Conservation (phyloP, 495 filamentous ascomycete genomes). For the Penicillium malachiteum region DNA sequence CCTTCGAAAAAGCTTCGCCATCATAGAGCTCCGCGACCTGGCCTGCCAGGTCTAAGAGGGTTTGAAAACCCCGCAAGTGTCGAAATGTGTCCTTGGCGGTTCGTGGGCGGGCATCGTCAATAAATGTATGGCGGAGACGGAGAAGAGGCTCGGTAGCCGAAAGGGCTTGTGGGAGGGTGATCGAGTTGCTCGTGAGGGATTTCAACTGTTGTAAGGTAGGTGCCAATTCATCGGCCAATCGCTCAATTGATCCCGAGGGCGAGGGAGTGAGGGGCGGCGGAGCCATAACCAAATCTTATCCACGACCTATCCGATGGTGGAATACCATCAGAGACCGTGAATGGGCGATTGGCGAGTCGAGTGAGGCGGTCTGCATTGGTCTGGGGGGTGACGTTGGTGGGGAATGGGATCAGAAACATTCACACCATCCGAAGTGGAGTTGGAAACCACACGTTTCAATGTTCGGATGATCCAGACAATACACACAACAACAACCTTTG, state of each 20-base stretch:
- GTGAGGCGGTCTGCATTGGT: constrained; percentile 46
- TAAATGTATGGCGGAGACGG: constrained; percentile 55
- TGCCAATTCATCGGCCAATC: constrained; percentile 60
- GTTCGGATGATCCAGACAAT: neutral
- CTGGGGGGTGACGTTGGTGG: constrained; percentile 21
- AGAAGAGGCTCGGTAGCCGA: constrained; percentile 41
- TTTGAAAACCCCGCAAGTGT: constrained; percentile 75
- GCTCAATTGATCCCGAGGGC: constrained; percentile 58
- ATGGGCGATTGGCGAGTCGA: constrained; percentile 31
- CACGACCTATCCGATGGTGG: constrained; percentile 38
- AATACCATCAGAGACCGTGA: constrained; percentile 44
- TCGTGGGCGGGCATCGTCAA: constrained; percentile 46
- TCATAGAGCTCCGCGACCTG: constrained; percentile 72
- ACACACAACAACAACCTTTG: neutral
- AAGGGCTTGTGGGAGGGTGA: constrained; percentile 29
- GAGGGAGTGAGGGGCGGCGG: constrained; percentile 58
- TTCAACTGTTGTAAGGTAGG: constrained; percentile 56
- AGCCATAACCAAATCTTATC: constrained; percentile 41
- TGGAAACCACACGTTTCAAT: neutral
- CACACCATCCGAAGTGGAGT: constrained; percentile 7
- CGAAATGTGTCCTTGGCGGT: constrained; percentile 77
- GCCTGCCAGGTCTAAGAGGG: constrained; percentile 63
- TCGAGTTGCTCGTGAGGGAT: constrained; percentile 23
- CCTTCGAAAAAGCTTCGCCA: constrained; percentile 44
- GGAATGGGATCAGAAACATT: constrained; percentile 5